Percentiles rank a stretch among this genome's conserved stretches.
Evolutionary conservation across 768 basidiomycete genomes (phyloP).

Genomic region (Phlebiopsis flavidoalba): DNA sequence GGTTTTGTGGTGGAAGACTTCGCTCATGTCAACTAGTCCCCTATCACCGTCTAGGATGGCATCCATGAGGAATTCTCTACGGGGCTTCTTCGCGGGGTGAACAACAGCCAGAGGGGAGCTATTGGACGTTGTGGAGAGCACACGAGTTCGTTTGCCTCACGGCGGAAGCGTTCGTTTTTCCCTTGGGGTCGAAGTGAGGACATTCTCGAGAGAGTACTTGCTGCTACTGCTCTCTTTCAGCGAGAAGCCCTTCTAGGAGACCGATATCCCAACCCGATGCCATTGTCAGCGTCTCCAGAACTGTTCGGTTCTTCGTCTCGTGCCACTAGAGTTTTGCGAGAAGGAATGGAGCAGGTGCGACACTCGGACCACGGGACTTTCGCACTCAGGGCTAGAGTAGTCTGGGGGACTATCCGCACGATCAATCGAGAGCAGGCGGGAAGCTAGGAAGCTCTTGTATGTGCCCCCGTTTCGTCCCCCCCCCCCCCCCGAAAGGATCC

Average conservation of each 20-base stretch:
- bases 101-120: conserved; percentile 19
- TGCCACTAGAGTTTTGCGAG: not conserved
- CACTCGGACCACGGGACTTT: conserved; percentile 48
- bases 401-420: conserved; percentile 25
- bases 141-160: not conserved
- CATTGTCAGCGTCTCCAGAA: not conserved
- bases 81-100: conserved; percentile 12
- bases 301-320: not conserved
- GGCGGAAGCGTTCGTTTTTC: conserved; percentile 13
- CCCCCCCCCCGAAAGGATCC: conserved; percentile 20
- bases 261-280: conserved; percentile 16
- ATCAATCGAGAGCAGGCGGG: conserved; percentile 19
- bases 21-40: conserved; percentile 19
- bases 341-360: conserved; percentile 9
- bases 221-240: conserved; percentile 9
- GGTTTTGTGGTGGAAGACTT: conserved; percentile 45
- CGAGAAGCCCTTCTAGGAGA: conserved; percentile 24
- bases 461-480: conserved; percentile 6
- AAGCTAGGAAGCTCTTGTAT: conserved; percentile 12
- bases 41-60: conserved; percentile 12
- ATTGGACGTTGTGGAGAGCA: conserved; percentile 8
- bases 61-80: conserved; percentile 14
- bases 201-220: conserved; percentile 9
- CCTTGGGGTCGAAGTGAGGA: conserved; percentile 16
- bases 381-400: conserved; percentile 23